Base-by-base conservation (phyloP, 2,329 filamentous ascomycete genomes). In the Fusarium nurragi region DNA sequence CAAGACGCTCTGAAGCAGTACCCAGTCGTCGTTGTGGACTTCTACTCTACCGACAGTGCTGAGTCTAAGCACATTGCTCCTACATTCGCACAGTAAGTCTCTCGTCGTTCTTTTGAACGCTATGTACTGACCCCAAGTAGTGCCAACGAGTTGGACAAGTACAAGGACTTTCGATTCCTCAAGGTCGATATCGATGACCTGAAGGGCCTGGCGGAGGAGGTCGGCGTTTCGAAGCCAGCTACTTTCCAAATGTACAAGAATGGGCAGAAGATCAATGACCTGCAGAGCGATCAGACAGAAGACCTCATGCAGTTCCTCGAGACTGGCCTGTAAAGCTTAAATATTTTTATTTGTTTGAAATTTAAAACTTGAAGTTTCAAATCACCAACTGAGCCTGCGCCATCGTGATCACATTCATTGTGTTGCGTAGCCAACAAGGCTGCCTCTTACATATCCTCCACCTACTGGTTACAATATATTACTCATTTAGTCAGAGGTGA, bases 141-240 rank as follows among this genome's bases (percentile, higher is more conserved):
- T 7, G 47, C 45, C 9, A 47, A 67, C 3, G 53, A 66, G n/a
- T 13, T 67, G 22, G 63, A 66, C 10, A 55, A 60, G 25, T 66
- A 64, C 54, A 67, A 64, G 28, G 63, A 67, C 21, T 52, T 67
- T 18, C 52, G 63, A 7, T 66, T 66, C 21, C 25, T 64, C 34
- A 66, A 66, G 25, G 54, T 66, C 6, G 54, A 66, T 5, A 64
- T 66, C 1, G 53, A 67, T n/a, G 58, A 67, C 1, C 48, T 66
- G n/a, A 40, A 54, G 19, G 49, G 28, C 1, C 23, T 66, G 2
- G 49, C 47, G 2, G 28, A 60, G 7, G 64, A 67, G 5, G 2
- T 66, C 1, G 54, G 54, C 3, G 64, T 66, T 5, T 16, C 36
- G 1, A n/a, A 48, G 12, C 48, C 54, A 25, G 58, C 64, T 0